These are phyloP conservation scores for Hygrocybe punicea DNA, from an alignment of 768 basidiomycete genomes.

Conservation along the genomic window DNA sequence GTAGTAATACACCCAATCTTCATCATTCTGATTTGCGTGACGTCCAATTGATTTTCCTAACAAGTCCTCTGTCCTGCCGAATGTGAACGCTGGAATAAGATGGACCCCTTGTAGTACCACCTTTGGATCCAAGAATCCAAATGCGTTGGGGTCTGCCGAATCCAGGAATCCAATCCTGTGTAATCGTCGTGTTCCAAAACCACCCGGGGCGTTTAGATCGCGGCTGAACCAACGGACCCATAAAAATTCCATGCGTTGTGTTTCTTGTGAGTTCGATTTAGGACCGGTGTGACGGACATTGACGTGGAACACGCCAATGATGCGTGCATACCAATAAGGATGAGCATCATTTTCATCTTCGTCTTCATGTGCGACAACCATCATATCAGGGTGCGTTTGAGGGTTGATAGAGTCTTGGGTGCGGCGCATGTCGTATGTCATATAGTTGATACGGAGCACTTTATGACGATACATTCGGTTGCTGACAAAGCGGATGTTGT, in stretches of 20 bases:
- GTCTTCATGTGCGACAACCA: conserved; percentile 11
- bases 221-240: conserved; percentile 15
- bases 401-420: conserved; percentile 35
- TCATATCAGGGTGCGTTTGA: conserved; percentile 27
- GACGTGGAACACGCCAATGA: conserved; percentile 19
- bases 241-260: conserved; percentile 10
- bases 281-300: conserved; percentile 7
- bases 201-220: background rate
- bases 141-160: conserved; percentile 10
- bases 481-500: conserved; percentile 10
- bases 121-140: conserved; percentile 21
- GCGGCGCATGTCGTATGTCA: conserved; percentile 26
- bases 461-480: conserved; percentile 28
- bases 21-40: background rate
- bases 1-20: conserved; percentile 35
- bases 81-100: conserved; percentile 16
- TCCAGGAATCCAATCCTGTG: conserved; percentile 11
- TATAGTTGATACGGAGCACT: conserved; percentile 26
- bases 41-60: conserved; percentile 1
- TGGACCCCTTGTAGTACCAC: conserved; percentile 15
- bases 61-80: background rate
- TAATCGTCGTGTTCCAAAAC: background rate
- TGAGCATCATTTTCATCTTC: conserved; percentile 3
- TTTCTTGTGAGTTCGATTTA: background rate
- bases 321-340: conserved; percentile 13